A percentile compares a stretch with the other conserved stretches of the same genome.
phyloP scores from a whole-genome alignment of 495 filamentous ascomycete species.

The Trichodelitschia bisporula region DNA sequence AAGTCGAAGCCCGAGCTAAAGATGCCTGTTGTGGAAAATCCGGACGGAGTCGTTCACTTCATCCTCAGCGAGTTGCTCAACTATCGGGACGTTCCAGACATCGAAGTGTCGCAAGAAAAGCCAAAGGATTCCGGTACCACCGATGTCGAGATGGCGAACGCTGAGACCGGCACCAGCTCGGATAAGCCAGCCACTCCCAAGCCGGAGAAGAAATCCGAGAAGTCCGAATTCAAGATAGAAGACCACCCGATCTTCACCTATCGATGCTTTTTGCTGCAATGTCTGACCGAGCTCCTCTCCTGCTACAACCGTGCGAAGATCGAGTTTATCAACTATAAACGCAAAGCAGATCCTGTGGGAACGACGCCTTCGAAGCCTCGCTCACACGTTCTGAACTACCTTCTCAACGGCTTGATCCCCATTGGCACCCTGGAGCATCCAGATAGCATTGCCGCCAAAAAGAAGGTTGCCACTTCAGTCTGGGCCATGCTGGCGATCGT shows the following conservation, averaged over 20 bases:
- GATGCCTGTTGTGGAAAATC: constrained; percentile 67
- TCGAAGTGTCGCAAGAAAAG: constrained; percentile 33
- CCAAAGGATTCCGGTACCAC: constrained; percentile 17
- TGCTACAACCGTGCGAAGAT: constrained; percentile 88
- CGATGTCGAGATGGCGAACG: constrained; percentile 24
- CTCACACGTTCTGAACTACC: constrained; percentile 78
- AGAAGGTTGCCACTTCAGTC: constrained; percentile 55
- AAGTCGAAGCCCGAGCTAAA: constrained; percentile 40
- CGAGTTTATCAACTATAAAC: constrained; percentile 97
- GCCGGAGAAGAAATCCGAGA: constrained; percentile 38
- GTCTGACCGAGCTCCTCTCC: constrained; percentile 74
- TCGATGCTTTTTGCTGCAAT: constrained; percentile 82
- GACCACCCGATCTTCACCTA: constrained; percentile 93
- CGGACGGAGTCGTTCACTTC: constrained; percentile 91
- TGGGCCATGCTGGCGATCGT: constrained; percentile 72
- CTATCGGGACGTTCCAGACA: constrained; percentile 78
- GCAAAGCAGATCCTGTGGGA: constrained; percentile 56
- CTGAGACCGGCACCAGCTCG: constrained; percentile 3
- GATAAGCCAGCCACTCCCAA: constrained; percentile 1
- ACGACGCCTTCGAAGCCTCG: constrained; percentile 84
- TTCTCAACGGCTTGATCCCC: constrained; percentile 66
- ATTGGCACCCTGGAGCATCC: constrained; percentile 47
- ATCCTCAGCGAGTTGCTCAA: constrained; percentile 81
- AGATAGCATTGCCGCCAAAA: constrained; percentile 46
- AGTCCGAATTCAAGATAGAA: constrained; percentile 66